Base-by-base conservation (phyloP, 306 rosid species). In the Prunus armeniaca region DNA sequence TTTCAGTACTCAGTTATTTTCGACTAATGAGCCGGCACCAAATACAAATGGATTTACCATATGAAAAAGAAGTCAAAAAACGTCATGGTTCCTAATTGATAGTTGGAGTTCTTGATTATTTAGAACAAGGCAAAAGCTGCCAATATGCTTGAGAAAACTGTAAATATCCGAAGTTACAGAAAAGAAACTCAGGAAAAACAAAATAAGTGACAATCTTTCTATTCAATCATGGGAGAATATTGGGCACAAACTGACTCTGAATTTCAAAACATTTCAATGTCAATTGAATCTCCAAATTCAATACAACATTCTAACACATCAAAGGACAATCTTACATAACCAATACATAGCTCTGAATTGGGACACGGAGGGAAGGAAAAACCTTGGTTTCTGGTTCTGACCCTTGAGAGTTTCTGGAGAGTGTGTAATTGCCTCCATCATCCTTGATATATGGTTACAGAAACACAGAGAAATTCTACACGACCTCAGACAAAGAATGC, bases 201-300 rank as follows among this genome's bases (percentile, higher is more conserved):
- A 69, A 0, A 54, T 6, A 5, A 20, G 6, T 28, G 11, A 41
- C 30, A 30, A 34, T 3, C 30, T 61, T 18, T 67, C 65, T 67
- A 30, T 76, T 72, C 65, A 54, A 41, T 62, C 57, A 18, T 22
- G 55, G 22, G 19, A 60, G 12, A 46, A 58, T 38, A 34, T 18
- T 52, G 76, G 73, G 76, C 69, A 71, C 69, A 67, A 38, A 72
- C 63, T 64, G 83, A 75, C 70, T 10, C 28, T 49, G 75, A 66
- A 10, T 70, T 38, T 38, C 68, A 60, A 78, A 79, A 41, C 22
- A 0, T 66, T 56, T 73, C 77, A 72, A 60, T 13, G 65, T 34
- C 73, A 67, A 62, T 1, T 13, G 41, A 64, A 71, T 22, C 32
- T 57, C 24, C 67, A 45, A 67, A 41, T 34, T 50, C 65, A 76